phyloP scores from a whole-genome alignment of 176 grass and related monocot genomes.

The Thinopyrum elongatum region DNA sequence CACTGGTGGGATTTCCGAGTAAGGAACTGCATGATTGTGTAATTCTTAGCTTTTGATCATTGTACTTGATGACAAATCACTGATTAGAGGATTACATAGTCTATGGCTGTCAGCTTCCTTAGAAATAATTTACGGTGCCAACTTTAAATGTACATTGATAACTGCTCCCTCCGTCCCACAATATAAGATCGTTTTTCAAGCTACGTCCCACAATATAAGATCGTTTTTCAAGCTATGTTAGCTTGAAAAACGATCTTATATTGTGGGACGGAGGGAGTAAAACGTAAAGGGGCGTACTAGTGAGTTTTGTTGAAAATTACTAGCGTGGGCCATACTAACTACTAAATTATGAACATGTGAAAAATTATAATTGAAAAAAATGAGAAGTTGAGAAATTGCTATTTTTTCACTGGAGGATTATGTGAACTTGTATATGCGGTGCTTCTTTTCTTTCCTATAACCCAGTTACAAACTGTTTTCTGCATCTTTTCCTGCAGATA shows the following conservation, averaged over 20 bases:
- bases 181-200: no score
- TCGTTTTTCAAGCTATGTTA: no score
- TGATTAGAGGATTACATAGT: neutral
- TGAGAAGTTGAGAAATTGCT: neutral
- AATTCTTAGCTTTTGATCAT: conserved; percentile 11
- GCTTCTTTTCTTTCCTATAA: neutral
- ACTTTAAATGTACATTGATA: neutral
- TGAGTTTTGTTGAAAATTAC: no score
- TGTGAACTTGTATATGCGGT: neutral
- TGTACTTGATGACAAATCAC: neutral
- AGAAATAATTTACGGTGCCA: neutral
- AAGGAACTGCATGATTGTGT: conserved; percentile 19
- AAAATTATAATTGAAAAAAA: neutral
- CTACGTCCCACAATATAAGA: no score
- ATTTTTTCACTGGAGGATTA: neutral
- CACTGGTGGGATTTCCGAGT: conserved; percentile 84
- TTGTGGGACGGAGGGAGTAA: neutral
- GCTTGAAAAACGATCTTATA: no score
- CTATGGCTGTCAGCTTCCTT: neutral
- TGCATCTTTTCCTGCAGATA: conserved; percentile 46
- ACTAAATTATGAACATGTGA: neutral
- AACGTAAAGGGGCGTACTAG: neutral
- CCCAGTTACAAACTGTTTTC: neutral
- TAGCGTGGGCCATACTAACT: no score
- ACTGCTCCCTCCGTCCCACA: neutral